phyloP scores from a whole-genome alignment of 257 asterid species.

The Cinchona pubescens region DNA sequence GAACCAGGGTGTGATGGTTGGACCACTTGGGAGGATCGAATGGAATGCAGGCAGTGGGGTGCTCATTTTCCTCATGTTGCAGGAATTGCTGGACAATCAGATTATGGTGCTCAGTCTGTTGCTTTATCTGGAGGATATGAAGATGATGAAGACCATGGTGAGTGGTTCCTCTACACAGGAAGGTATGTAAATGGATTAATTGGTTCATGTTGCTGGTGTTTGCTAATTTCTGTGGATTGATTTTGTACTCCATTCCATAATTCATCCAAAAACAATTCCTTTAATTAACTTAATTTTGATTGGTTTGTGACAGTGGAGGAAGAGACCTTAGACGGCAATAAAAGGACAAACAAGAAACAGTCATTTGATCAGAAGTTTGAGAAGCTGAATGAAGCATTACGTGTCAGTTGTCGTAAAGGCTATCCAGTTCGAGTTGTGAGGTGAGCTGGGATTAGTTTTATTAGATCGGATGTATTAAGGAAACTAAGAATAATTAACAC shows the following conservation, averaged over 20 bases:
- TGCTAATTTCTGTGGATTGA: not conserved
- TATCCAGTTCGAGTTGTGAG: conserved; percentile 96
- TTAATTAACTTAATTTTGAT: conserved; percentile 23
- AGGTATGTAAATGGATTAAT: conserved; percentile 41
- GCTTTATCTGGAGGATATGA: conserved; percentile 89
- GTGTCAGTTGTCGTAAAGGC: conserved; percentile 78
- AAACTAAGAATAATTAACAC: too few species aligned
- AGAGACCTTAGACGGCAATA: conserved; percentile 87
- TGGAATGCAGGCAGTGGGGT: conserved; percentile 97
- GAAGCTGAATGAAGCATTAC: conserved; percentile 65
- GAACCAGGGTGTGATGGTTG: conserved; percentile 75
- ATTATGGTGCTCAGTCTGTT: conserved; percentile 82
- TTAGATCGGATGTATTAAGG: not conserved
- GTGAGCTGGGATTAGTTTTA: conserved; percentile 34
- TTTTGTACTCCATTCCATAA: not conserved
- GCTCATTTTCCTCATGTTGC: conserved; percentile 88
- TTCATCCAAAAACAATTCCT: not conserved
- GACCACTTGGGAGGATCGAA: conserved; percentile 82
- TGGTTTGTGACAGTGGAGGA: conserved; percentile 71
- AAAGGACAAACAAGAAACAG: conserved; percentile 74
- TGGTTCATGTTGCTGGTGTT: not conserved
- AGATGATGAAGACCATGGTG: conserved; percentile 95
- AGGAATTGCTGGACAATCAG: conserved; percentile 81
- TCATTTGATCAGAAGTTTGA: conserved; percentile 75
- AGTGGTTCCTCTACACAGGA: conserved; percentile 96